A percentile compares a stretch with the other conserved stretches of the same genome.
phyloP scores from a whole-genome alignment of 176 grass and related monocot genomes.

The Dendrocalamus sinicus region DNA sequence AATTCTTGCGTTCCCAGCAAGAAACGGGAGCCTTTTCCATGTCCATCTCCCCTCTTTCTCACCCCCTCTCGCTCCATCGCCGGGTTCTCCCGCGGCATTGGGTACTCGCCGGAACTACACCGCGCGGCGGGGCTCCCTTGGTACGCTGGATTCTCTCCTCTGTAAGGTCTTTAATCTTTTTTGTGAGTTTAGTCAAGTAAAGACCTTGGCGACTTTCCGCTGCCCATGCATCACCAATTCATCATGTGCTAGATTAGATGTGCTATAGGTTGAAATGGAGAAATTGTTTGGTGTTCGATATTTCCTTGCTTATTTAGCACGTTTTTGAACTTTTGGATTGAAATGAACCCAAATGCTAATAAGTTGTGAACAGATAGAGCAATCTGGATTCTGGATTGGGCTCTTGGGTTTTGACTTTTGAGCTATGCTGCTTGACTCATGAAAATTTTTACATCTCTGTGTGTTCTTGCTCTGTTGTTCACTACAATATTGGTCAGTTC shows the following conservation, averaged over 20 bases:
- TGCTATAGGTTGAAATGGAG: neutral
- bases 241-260: neutral
- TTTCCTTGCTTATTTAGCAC: neutral
- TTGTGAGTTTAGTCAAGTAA: conserved; percentile 1
- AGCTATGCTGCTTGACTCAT: neutral
- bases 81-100: neutral
- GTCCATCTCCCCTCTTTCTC: neutral
- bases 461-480: neutral
- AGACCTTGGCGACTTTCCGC: neutral
- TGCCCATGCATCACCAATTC: neutral
- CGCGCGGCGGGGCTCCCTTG: neutral
- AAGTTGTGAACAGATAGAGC: neutral
- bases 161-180: neutral
- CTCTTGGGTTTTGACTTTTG: neutral
- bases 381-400: neutral
- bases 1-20: conserved; percentile 7
- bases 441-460: neutral
- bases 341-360: neutral
- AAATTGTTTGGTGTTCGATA: conserved; percentile 1
- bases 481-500: neutral
- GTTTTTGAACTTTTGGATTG: neutral
- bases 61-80: neutral
- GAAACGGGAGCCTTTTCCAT: conserved; percentile 26
- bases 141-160: neutral
- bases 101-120: neutral